Evolutionary conservation across 2,329 filamentous ascomycete genomes (phyloP), one percentile per base, ranked within the genome.

Genomic region (Penicillium sp.): DNA sequence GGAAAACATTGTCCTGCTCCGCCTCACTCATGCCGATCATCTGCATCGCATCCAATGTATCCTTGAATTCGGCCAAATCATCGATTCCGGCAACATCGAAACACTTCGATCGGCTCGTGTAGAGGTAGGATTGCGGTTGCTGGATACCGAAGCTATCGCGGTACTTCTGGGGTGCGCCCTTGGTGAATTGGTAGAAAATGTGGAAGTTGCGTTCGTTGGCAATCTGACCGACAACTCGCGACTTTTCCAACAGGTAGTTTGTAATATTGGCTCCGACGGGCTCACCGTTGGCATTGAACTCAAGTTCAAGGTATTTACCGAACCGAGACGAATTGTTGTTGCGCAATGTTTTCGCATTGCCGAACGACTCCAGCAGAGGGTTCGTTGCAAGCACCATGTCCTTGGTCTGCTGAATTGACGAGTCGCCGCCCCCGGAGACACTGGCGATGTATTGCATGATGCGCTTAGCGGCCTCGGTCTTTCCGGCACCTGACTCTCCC

Each of bases 361-460:
- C 94, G 68, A 99, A 99, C 1, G 93, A 97, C 76, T 99, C 94
- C 20, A 99, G 85, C 63, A 99, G 78, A 47, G 94, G 94, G 75
- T 99, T 99, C 57, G 94, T 99, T 71, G 94, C 94, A 76, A 97
- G 84, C 75, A 97, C 93, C 93, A 97, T 99, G 77, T 99, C 92
- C 81, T 97, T 99, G 74, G 94, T 96, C 75, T 96, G 85, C 76
- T 97, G 89, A 71, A 97, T 97, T 50, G 92, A 91, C 55, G 89
- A 89, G 64, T 90, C 87, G 62, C 73, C 83, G 61, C 92, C 91
- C 41, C 92, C 92, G 1, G 94, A 97, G 8, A 97, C 93, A 73
- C 88, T 97, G 63, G 94, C 94, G 74, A 99, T 97, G 77, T 99
- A 99, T 78, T 99, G 94, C 93, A 99, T 99, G 69, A 99, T 89